Conservation (phyloP, 345 rosid genomes). For the Aegle marmelos region DNA sequence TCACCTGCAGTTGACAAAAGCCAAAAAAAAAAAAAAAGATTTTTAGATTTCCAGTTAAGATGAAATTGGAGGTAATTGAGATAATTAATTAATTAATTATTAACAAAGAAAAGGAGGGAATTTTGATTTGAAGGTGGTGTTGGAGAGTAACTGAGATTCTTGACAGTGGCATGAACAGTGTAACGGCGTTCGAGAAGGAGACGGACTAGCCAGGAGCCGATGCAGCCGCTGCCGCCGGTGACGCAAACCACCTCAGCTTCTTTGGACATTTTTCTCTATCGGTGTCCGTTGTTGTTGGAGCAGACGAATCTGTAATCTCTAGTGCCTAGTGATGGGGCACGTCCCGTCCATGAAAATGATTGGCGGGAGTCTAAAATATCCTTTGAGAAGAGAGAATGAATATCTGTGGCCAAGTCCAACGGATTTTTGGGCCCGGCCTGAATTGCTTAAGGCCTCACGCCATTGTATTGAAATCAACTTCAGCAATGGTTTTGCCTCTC, state of each 20-base stretch:
- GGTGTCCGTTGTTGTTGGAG: background rate
- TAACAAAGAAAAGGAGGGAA: background rate
- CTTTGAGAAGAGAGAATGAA: too few species aligned
- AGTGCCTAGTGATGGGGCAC: too few species aligned
- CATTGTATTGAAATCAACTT: too few species aligned
- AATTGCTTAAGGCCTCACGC: too few species aligned
- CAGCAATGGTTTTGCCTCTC: too few species aligned
- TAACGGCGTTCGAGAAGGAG: conserved; percentile 80
- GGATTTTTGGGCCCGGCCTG: fast-evolving
- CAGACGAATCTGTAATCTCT: too few species aligned
- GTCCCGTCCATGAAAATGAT: too few species aligned
- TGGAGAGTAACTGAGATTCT: conserved; percentile 52
- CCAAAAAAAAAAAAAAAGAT: background rate
- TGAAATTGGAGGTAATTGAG: background rate
- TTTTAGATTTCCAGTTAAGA: background rate
- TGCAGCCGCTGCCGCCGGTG: conserved; percentile 94
- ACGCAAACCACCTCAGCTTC: conserved; percentile 65
- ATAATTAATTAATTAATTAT: too few species aligned
- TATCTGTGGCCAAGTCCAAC: too few species aligned
- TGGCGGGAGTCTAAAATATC: too few species aligned
- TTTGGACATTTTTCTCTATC: conserved; percentile 27
- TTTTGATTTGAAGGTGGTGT: background rate
- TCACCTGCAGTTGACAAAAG: conserved; percentile 38
- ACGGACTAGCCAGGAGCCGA: conserved; percentile 82
- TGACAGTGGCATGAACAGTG: conserved; percentile 80